These are phyloP conservation scores for Ascochyta koolunga DNA, from an alignment of 2,329 filamentous ascomycete genomes.

Conservation along the genomic window DNA sequence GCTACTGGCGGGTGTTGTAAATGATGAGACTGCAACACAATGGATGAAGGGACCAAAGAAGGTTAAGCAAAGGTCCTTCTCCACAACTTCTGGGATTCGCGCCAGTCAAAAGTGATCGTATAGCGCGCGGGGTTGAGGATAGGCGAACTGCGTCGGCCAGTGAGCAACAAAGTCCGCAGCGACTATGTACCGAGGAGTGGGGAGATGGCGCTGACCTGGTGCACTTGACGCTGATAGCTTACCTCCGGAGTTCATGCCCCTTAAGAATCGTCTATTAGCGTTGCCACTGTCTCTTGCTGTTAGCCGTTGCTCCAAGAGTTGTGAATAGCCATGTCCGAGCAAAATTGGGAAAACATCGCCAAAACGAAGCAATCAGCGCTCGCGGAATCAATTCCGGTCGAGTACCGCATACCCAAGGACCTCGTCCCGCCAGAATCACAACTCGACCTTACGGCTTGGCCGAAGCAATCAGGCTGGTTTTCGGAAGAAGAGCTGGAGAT, in stretches of 20 bases:
- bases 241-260: conserved; percentile 9
- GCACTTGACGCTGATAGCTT: conserved; percentile 15
- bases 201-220: conserved; percentile 20
- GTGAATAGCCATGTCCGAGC: conserved; percentile 22
- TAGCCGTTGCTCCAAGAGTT: background rate
- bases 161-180: conserved; percentile 16
- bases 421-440: conserved; percentile 61
- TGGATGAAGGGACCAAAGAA: background rate
- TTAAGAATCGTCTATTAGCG: conserved; percentile 4
- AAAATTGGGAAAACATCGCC: conserved; percentile 54
- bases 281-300: background rate
- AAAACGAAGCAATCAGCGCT: conserved; percentile 53
- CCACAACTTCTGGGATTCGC: background rate
- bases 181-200: conserved; percentile 29
- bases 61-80: background rate
- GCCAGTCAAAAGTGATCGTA: conserved; percentile 1
- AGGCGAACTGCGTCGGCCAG: conserved; percentile 13
- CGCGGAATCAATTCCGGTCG: conserved; percentile 59
- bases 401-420: conserved; percentile 62
- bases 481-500: conserved; percentile 59
- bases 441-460: conserved; percentile 63
- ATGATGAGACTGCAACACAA: background rate
- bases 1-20: conserved; percentile 18
- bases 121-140: conserved; percentile 22
- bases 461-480: conserved; percentile 65